Conservation (phyloP, 2,329 filamentous ascomycete species). For the Nothophaeocryptopus gaeumannii region DNA sequence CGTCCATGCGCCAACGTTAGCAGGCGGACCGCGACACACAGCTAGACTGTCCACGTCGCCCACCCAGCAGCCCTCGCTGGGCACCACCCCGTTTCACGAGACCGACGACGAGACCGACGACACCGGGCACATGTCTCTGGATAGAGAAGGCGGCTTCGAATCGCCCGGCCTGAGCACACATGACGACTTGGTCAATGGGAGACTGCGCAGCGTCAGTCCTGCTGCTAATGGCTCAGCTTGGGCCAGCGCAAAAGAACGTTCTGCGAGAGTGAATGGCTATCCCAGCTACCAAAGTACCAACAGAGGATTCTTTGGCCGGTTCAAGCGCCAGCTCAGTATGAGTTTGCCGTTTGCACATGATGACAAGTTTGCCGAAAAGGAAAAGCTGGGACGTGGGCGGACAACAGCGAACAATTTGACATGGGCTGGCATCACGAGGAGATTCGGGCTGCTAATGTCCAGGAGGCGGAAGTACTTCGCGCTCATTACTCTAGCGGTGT, state of each 20-base stretch:
- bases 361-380: constrained; percentile 66
- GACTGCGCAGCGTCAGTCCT: constrained; percentile 63
- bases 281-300: constrained; percentile 74
- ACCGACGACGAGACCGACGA: constrained; percentile 20
- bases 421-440: constrained; percentile 25
- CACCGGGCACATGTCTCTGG: constrained; percentile 66
- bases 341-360: constrained; percentile 66
- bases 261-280: constrained; percentile 67
- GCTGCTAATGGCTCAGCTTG: constrained; percentile 59
- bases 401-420: constrained; percentile 5
- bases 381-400: constrained; percentile 63
- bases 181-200: constrained; percentile 46
- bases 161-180: constrained; percentile 70
- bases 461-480: constrained; percentile 31
- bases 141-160: constrained; percentile 86
- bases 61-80: constrained; percentile 16
- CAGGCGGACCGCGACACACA: constrained; percentile 6
- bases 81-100: constrained; percentile 25
- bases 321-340: constrained; percentile 76
- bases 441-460: constrained; percentile 29
- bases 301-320: constrained; percentile 81
- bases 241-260: constrained; percentile 78
- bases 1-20: constrained; percentile 12
- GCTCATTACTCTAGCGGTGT: constrained; percentile 24
- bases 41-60: constrained; percentile 6